Percentiles rank a stretch among this genome's conserved stretches.
Evolutionary conservation across 2,329 filamentous ascomycete species (phyloP).

Genomic region (Arthrobotrys sphaeroides): DNA sequence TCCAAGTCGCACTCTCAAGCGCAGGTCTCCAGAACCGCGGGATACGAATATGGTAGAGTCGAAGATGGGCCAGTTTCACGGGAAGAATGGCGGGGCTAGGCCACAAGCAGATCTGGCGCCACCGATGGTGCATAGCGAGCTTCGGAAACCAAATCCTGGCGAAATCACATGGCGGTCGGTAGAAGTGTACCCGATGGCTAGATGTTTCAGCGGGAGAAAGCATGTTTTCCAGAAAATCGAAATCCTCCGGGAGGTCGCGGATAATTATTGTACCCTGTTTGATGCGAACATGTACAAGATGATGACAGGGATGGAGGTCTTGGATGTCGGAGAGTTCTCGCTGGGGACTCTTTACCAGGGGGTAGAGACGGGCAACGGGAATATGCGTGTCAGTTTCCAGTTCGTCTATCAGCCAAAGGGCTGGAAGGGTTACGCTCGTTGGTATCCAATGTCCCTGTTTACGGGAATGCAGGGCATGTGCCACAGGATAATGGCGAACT

Average conservation of each 20-base stretch:
- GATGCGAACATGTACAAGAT: constrained; percentile 31
- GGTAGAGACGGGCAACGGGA: background rate
- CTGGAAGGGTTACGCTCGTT: background rate
- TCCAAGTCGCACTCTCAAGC: background rate
- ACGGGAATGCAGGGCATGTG: constrained; percentile 41
- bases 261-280: constrained; percentile 16
- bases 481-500: constrained; percentile 3
- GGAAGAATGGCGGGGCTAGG: no score
- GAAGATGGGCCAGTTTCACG: no score
- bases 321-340: constrained; percentile 23
- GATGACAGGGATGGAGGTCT: background rate
- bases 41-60: no score
- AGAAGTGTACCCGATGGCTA: background rate
- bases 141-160: no score
- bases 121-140: no score
- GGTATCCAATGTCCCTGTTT: constrained; percentile 36
- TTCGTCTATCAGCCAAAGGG: constrained; percentile 25
- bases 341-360: constrained; percentile 34
- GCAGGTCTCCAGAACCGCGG: no score
- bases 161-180: no score
- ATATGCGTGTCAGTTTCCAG: constrained; percentile 28
- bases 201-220: background rate
- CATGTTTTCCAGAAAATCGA: background rate
- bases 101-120: no score
- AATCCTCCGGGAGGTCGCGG: constrained; percentile 9